Conservation (phyloP, 148 eudicot species). For the Bassia scoparia region DNA sequence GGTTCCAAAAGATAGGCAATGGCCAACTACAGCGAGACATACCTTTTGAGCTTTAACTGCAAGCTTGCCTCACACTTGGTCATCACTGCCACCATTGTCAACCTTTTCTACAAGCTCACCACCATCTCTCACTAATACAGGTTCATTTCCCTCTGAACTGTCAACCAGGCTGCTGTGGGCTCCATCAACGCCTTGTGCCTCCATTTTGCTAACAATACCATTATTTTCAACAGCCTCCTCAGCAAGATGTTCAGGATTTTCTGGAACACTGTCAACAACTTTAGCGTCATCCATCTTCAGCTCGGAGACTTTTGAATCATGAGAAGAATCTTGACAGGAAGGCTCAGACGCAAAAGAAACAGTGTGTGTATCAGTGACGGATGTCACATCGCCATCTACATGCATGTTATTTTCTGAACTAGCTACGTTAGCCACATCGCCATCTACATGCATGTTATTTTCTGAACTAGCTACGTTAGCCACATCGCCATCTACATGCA, state of each 20-base stretch:
- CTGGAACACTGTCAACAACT: slow-evolving; percentile 5
- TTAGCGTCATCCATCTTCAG: slow-evolving; percentile 5
- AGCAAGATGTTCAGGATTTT: background rate
- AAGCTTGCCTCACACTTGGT: slow-evolving; percentile 21
- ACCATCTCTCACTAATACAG: slow-evolving; percentile 7
- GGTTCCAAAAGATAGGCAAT: background rate
- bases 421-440: no score
- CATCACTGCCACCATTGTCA: background rate
- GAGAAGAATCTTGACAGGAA: slow-evolving; percentile 5
- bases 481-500: slow-evolving; percentile 23
- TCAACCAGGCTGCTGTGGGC: background rate
- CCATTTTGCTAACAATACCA: slow-evolving; percentile 13
- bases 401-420: no score
- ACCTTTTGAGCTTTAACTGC: background rate
- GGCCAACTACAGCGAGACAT: background rate
- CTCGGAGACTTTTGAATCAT: slow-evolving; percentile 14
- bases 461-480: no score
- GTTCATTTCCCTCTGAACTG: slow-evolving; percentile 2
- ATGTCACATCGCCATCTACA: no score
- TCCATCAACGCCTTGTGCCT: slow-evolving; percentile 6
- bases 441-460: no score
- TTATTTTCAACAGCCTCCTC: slow-evolving; percentile 13
- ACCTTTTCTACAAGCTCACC: background rate
- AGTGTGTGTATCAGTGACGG: slow-evolving; percentile 12
- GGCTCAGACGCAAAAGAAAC: slow-evolving; percentile 7